These are phyloP conservation scores for Fusarium nisikadoi DNA, from an alignment of 2,329 filamentous ascomycete species.

Conservation along the genomic window DNA sequence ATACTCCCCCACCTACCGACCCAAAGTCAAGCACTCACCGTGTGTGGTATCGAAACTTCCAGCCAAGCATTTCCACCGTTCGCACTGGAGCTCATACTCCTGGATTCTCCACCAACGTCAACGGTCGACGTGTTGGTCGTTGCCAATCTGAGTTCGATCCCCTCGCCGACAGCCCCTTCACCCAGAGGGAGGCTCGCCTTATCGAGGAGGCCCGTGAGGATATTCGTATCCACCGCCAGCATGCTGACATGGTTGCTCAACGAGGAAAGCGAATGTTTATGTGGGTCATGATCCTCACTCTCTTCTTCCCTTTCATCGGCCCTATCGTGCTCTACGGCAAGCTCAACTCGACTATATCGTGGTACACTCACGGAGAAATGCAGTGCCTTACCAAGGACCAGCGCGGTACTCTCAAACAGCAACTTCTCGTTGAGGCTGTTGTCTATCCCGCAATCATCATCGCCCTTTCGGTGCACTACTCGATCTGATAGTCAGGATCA, in stretches of 20 bases:
- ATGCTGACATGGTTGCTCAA: slow-evolving; percentile 42
- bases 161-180: slow-evolving; percentile 41
- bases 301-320: slow-evolving; percentile 60
- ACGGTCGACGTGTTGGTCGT: slow-evolving; percentile 21
- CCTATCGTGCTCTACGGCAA: slow-evolving; percentile 56
- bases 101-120: slow-evolving; percentile 41
- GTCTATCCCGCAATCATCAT: slow-evolving; percentile 49
- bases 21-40: slow-evolving; percentile 6
- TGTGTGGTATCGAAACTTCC: slow-evolving; percentile 23
- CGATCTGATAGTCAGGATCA: slow-evolving; percentile 13
- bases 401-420: slow-evolving; percentile 46
- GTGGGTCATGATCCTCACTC: slow-evolving; percentile 51
- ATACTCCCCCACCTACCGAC: slow-evolving; percentile 26
- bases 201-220: slow-evolving; percentile 48
- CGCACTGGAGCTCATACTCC: slow-evolving; percentile 29
- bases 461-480: slow-evolving; percentile 48
- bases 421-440: slow-evolving; percentile 52
- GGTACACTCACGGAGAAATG: slow-evolving; percentile 60
- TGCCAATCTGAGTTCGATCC: slow-evolving; percentile 4
- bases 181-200: slow-evolving; percentile 45
- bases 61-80: slow-evolving; percentile 10
- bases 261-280: slow-evolving; percentile 53
- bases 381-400: slow-evolving; percentile 50
- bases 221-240: slow-evolving; percentile 44
- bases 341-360: slow-evolving; percentile 59